Base-by-base conservation (phyloP, 176 grass and related monocot genomes). In the Coix lacrymajobi region DNA sequence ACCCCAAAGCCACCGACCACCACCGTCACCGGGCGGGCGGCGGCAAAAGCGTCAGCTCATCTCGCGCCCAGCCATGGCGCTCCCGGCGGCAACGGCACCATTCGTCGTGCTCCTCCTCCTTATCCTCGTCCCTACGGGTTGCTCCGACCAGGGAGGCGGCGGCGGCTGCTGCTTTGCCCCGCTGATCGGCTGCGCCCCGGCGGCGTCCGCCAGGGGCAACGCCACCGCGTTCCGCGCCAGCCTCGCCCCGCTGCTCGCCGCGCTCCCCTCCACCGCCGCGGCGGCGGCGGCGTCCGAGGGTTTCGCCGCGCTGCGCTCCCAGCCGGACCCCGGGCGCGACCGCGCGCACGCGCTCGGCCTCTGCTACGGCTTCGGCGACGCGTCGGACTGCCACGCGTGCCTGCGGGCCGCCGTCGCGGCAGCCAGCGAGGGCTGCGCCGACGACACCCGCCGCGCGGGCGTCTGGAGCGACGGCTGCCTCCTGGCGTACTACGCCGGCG, bases 201-300 rank as follows among this genome's bases (percentile, higher is more conserved):
- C 48, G 72, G 16, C 51, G 22, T 4, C 54, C 34, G 25, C 4
- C 37, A 8, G 8, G 14, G n/a, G 7, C 36, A 37, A 43, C n/a
- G 56, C 14, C 13, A 15, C 75, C 24, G 37, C 8, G 33, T 40
- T 62, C 75, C 75, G 56, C n/a, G 75, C 34, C 56, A 11, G 7
- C 75, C 24, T 62, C n/a, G 75, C n/a, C 14, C 56, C 34, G 54
- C 75, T 61, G 34, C 74, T 77, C 36, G 36, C 56, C 75, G 75
- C 34, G 56, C 75, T 78, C 37, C 75, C 75, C 6, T 41, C 75
- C 75, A n/a, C 75, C 36, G 56, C 74, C 4, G 45, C 71, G 1
- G 52, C 56, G 7, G 56, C 75, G 14, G 38, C 54, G 36, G 36
- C 56, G n/a, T n/a, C n/a, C 7, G 58, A 38, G 34, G 75, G 75